These are phyloP conservation scores for Aspergillus proliferans DNA, from an alignment of 2,329 filamentous ascomycete species.

Conservation along the genomic window DNA sequence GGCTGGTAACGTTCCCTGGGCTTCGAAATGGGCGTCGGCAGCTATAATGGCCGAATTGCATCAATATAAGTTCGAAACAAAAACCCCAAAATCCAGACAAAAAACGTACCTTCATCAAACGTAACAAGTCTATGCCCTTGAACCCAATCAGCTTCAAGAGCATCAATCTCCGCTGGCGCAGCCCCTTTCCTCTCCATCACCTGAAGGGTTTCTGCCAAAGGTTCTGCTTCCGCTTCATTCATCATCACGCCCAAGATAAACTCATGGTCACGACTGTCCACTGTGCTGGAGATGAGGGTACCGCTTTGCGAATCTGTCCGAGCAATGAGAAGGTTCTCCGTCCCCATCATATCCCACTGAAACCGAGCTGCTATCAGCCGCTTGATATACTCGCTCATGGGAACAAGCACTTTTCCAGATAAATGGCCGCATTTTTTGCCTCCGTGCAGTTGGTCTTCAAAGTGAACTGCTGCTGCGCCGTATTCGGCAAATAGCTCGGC, in stretches of 20 bases:
- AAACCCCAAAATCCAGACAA: neutral
- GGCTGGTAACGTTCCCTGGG: slow-evolving; percentile 58
- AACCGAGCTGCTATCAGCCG: slow-evolving; percentile 84
- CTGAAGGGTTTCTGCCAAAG: slow-evolving; percentile 82
- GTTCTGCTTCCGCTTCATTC: slow-evolving; percentile 51
- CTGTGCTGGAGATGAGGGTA: slow-evolving; percentile 78
- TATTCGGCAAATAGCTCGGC: slow-evolving; percentile 97
- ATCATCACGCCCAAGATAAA: slow-evolving; percentile 87
- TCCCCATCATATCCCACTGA: slow-evolving; percentile 98
- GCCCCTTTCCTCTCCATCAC: slow-evolving; percentile 80
- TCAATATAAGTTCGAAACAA: neutral
- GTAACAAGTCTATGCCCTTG: slow-evolving; percentile 77
- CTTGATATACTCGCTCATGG: slow-evolving; percentile 93
- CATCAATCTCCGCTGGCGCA: slow-evolving; percentile 71
- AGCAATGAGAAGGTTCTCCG: slow-evolving; percentile 89
- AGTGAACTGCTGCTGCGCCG: slow-evolving; percentile 91
- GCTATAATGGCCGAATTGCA: slow-evolving; percentile 41
- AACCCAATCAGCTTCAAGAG: slow-evolving; percentile 81
- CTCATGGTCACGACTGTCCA: slow-evolving; percentile 92
- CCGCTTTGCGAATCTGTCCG: slow-evolving; percentile 94
- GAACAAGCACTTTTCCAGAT: slow-evolving; percentile 91
- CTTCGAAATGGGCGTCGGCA: slow-evolving; percentile 65
- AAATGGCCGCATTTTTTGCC: slow-evolving; percentile 98
- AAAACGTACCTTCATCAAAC: slow-evolving; percentile 66
- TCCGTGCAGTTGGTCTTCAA: slow-evolving; percentile 95